Evolutionary conservation across 208 protist species (phyloP).

Genomic region (Trichomonas vaginalis): DNA sequence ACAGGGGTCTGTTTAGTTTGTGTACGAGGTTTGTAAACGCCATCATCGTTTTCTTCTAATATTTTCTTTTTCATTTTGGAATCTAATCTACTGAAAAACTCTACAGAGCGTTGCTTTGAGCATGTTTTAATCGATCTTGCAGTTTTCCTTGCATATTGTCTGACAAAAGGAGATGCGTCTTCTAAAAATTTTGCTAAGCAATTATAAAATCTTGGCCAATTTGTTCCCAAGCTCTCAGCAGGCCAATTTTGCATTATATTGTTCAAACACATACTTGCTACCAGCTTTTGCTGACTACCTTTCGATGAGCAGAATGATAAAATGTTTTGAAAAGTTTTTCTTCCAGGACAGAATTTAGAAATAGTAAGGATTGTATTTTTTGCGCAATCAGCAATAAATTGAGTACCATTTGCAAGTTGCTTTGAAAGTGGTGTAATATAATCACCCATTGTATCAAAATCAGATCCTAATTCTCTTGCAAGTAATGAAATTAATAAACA

Average conservation of each 20-base stretch:
- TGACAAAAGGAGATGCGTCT: neutral
- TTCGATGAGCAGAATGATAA: neutral
- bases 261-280: neutral
- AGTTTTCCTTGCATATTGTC: neutral
- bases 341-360: neutral
- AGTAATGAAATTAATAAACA: neutral
- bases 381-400: neutral
- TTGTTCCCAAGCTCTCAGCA: neutral
- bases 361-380: neutral
- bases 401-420: neutral
- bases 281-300: neutral
- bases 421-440: neutral
- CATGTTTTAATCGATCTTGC: neutral
- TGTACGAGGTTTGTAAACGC: neutral
- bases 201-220: neutral
- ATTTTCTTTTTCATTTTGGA: neutral
- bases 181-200: neutral
- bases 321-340: neutral
- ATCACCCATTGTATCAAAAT: neutral
- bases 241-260: neutral
- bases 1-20: too few species aligned
- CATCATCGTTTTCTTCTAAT: neutral
- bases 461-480: neutral
- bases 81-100: neutral
- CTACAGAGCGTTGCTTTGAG: neutral